These are phyloP conservation scores for Suhomyces faveliae DNA, from an alignment of 805 yeast species.

Conservation along the genomic window DNA sequence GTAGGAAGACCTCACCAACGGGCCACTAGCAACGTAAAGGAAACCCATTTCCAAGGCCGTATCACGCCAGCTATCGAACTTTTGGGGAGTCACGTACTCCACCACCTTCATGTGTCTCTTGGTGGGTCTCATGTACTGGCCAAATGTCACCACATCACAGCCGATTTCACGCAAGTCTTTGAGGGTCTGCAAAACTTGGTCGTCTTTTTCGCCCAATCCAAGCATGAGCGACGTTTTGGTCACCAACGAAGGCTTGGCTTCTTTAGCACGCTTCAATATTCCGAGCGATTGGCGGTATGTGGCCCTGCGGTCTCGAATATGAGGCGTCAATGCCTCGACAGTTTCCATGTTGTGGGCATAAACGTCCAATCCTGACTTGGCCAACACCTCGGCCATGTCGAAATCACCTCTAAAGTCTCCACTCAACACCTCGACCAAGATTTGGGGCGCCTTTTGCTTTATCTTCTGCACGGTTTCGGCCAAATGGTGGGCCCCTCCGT, in stretches of 20 bases:
- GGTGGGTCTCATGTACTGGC: conserved; percentile 99
- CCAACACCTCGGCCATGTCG: conserved; percentile 74
- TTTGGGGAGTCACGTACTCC: conserved; percentile 90
- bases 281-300: conserved; percentile 84
- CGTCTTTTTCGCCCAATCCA: conserved; percentile 96
- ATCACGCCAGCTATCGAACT: conserved; percentile 90
- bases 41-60: conserved; percentile 87
- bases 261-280: conserved; percentile 79
- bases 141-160: conserved; percentile 96
- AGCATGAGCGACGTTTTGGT: conserved; percentile 96
- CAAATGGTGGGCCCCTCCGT: conserved; percentile 91
- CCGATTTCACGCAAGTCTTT: conserved; percentile 68
- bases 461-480: conserved; percentile 83
- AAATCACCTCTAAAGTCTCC: conserved; percentile 96
- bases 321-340: conserved; percentile 92
- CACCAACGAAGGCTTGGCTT: conserved; percentile 66
- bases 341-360: conserved; percentile 97
- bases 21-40: conserved; percentile 95
- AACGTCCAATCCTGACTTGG: conserved; percentile 86
- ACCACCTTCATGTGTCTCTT: conserved; percentile 98
- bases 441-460: conserved; percentile 85
- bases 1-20: conserved; percentile 92
- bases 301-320: conserved; percentile 94
- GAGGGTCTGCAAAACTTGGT: conserved; percentile 74
- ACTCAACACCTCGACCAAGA: conserved; percentile 86